Evolutionary conservation across 768 basidiomycete genomes (phyloP).

Genomic region (Pulveroboletus sp.): DNA sequence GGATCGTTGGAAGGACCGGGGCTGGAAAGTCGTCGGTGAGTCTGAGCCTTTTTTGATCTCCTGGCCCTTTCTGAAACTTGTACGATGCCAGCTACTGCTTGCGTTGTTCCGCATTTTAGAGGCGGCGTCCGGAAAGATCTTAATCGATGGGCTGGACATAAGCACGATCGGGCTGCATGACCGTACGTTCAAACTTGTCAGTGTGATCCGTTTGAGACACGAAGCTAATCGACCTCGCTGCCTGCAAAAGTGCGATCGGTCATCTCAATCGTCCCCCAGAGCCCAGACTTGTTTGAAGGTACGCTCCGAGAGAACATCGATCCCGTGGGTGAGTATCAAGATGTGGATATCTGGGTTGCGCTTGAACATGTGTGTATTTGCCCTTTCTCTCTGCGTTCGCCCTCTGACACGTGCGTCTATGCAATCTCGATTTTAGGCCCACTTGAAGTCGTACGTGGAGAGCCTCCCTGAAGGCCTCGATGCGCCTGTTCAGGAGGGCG

Average conservation of each 20-base stretch:
- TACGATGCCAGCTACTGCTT: slow-evolving; percentile 45
- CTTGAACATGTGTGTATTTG: slow-evolving; percentile 51
- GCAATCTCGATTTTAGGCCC: slow-evolving; percentile 37
- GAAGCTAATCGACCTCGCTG: not conserved
- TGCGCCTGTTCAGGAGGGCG: slow-evolving; percentile 70
- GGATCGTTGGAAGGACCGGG: slow-evolving; percentile 84
- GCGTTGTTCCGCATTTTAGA: slow-evolving; percentile 79
- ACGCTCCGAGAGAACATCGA: slow-evolving; percentile 86
- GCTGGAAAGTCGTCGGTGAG: slow-evolving; percentile 72
- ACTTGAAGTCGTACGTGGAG: slow-evolving; percentile 67
- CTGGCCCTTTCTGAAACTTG: not conserved
- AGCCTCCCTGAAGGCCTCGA: slow-evolving; percentile 63
- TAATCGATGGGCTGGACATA: slow-evolving; percentile 74
- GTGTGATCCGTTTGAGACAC: no score
- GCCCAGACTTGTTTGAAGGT: slow-evolving; percentile 65
- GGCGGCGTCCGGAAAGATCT: slow-evolving; percentile 58
- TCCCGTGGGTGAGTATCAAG: slow-evolving; percentile 68
- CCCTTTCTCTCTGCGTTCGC: no score
- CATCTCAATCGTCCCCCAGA: slow-evolving; percentile 86
- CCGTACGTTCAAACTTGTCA: slow-evolving; percentile 7
- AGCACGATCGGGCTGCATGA: slow-evolving; percentile 72
- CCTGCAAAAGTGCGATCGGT: slow-evolving; percentile 53
- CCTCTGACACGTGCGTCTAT: not conserved
- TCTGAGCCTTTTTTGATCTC: not conserved
- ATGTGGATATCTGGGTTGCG: slow-evolving; percentile 84